These are phyloP conservation scores for Myriosclerotinia scirpicola DNA, from an alignment of 2,329 filamentous ascomycete genomes.

Conservation along the genomic window DNA sequence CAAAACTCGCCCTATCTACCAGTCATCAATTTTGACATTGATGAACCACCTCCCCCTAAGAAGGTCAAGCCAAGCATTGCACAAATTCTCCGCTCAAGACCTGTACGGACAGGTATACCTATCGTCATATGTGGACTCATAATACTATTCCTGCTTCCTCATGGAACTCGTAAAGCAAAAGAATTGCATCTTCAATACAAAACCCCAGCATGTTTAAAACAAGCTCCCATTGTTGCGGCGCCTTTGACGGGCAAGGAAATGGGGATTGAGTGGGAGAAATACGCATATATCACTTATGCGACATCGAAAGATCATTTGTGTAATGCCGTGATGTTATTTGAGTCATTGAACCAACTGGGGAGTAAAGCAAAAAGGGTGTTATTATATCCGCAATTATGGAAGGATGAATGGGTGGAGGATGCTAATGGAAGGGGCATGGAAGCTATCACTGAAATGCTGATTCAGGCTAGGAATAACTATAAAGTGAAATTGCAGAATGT, in stretches of 20 bases:
- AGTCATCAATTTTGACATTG: constrained; percentile 7
- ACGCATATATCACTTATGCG: constrained; percentile 52
- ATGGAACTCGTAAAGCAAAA: constrained; percentile 4
- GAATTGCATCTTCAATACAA: constrained; percentile 20
- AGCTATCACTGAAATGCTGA: constrained; percentile 42
- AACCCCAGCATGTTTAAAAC: constrained; percentile 13
- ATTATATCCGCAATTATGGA: constrained; percentile 45
- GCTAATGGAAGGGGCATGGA: constrained; percentile 38
- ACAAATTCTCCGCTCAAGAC: constrained; percentile 44
- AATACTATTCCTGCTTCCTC: constrained; percentile 17
- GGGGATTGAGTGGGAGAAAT: constrained; percentile 46
- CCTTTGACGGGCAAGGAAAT: constrained; percentile 17
- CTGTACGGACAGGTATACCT: constrained; percentile 37
- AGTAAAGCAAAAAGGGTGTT: constrained; percentile 49
- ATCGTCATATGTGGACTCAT: constrained; percentile 22
- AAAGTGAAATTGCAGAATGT: constrained; percentile 48
- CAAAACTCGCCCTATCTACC: constrained; percentile 37
- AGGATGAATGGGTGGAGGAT: constrained; percentile 40
- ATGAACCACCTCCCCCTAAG: constrained; percentile 14
- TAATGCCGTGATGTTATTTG: constrained; percentile 53
- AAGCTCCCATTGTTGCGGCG: constrained; percentile 20
- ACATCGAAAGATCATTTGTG: constrained; percentile 51
- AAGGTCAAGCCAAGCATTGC: constrained; percentile 38
- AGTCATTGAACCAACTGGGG: constrained; percentile 45
- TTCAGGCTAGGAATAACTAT: constrained; percentile 46